Conservation (phyloP, 441 rosid species). For the Capsella rubella region DNA sequence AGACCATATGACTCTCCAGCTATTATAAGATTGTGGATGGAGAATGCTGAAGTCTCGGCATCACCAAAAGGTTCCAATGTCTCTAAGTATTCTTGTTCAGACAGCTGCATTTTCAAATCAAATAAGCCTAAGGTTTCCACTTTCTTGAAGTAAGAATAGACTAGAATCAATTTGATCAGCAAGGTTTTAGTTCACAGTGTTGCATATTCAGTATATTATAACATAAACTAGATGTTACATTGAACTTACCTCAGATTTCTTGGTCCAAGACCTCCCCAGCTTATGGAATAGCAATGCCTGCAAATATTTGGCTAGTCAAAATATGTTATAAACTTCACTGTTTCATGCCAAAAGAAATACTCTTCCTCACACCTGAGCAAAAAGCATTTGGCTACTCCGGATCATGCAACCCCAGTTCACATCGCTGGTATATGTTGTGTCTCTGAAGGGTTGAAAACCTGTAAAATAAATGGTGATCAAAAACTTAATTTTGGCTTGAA, state of each 20-base stretch:
- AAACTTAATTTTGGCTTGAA: not conserved
- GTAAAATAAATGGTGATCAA: constrained; percentile 22
- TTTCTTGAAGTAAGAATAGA: not conserved
- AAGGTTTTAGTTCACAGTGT: not conserved
- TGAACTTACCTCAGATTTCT: constrained; percentile 55
- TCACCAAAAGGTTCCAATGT: constrained; percentile 86
- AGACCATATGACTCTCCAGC: constrained; percentile 87
- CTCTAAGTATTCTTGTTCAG: constrained; percentile 66
- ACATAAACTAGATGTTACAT: not conserved
- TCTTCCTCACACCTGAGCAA: constrained; percentile 70
- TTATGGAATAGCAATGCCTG: constrained; percentile 86
- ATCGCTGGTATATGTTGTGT: constrained; percentile 73
- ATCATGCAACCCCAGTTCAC: constrained; percentile 98
- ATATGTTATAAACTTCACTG: not conserved
- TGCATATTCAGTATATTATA: constrained; percentile 9
- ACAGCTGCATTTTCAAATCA: constrained; percentile 58
- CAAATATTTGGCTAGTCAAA: constrained; percentile 24
- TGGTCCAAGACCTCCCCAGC: constrained; percentile 87
- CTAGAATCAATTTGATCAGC: not conserved
- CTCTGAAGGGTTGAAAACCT: constrained; percentile 82
- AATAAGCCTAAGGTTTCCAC: constrained; percentile 30
- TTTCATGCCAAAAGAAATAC: constrained; percentile 5
- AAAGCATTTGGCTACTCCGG: constrained; percentile 96
- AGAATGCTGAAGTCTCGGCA: constrained; percentile 70
- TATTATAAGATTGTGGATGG: constrained; percentile 84